A percentile compares a stretch with the other conserved stretches of the same genome.
phyloP scores from a whole-genome alignment of 176 grass and related monocot genomes.

The Guadua angustifolia region DNA sequence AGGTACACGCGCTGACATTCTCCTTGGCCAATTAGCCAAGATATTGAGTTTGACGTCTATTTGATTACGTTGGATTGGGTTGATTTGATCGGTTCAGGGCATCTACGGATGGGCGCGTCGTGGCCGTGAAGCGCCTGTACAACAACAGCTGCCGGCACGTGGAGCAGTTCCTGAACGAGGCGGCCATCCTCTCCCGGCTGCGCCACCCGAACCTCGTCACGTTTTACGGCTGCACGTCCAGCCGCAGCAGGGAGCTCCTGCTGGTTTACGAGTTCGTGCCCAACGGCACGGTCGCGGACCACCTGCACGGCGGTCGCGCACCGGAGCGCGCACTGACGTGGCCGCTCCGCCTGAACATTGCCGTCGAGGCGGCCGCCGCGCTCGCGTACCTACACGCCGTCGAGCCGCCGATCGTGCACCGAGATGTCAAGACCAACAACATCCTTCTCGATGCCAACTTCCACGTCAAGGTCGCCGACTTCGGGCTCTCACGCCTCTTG shows the following conservation, averaged over 20 bases:
- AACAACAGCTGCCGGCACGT: slow-evolving; percentile 71
- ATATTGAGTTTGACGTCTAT: not conserved
- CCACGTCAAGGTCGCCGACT: slow-evolving; percentile 95
- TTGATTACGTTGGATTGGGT: not conserved
- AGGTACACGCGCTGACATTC: slow-evolving; percentile 55
- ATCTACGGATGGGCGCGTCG: slow-evolving; percentile 65
- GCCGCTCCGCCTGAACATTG: slow-evolving; percentile 70
- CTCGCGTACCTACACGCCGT: slow-evolving; percentile 83
- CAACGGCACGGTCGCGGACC: slow-evolving; percentile 88
- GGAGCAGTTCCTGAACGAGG: slow-evolving; percentile 97
- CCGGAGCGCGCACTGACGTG: slow-evolving; percentile 66
- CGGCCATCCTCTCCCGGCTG: slow-evolving; percentile 71
- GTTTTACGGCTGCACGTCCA: slow-evolving; percentile 92
- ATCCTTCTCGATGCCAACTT: slow-evolving; percentile 78
- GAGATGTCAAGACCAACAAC: slow-evolving; percentile 89
- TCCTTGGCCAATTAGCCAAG: not conserved
- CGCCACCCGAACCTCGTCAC: slow-evolving; percentile 87
- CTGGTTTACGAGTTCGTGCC: slow-evolving; percentile 91
- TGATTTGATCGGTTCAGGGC: slow-evolving; percentile 37
- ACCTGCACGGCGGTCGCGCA: slow-evolving; percentile 74
- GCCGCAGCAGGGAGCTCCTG: slow-evolving; percentile 73
- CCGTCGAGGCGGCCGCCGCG: slow-evolving; percentile 83
- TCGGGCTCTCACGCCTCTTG: slow-evolving; percentile 91
- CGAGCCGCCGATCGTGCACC: slow-evolving; percentile 81
- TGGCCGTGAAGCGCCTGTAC: slow-evolving; percentile 90